Base-by-base conservation (phyloP, 2,329 filamentous ascomycete genomes). In the Erysiphe neolycopersici region DNA sequence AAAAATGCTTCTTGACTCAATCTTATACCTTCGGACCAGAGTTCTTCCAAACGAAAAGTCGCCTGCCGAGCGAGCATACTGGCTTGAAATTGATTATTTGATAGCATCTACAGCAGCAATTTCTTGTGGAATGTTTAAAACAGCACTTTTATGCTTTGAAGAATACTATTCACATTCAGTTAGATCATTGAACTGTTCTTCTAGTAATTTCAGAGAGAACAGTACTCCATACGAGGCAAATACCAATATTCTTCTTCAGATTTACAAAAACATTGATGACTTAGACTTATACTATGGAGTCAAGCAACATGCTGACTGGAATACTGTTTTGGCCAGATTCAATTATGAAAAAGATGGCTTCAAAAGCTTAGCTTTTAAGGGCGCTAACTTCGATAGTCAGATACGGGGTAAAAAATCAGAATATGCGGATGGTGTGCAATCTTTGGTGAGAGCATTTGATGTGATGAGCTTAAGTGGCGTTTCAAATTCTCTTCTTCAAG, bases 261-360 rank as follows among this genome's bases (percentile, higher is more conserved):
- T 98, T 2, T 98, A 89, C 57, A 79, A 82, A 55, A 87, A 82
- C 47, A 79, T 98, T 40, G 85, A 94, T 54, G 91, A 99, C 53
- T 87, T 85, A 1, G 89, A 99, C 58, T 78, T 84, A 0, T 98
- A 92, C 58, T 98, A 98, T 55, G 91, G 89, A 4, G 68, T 94
- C 8, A 72, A 81, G 37, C 79, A 91, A 58, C 71, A 72, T 36
- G 71, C 83, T 6, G 84, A 75, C 45, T 61, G 98, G 14, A 65
- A 70, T 14, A 82, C 78, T 11, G 78, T 95, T 1, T 64, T 95
- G 46, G 71, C 78, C 42, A 76, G 81, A 10, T 67, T 95, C 4
- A 83, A 93, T 50, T 87, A 94, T 55, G 89, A 98, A 60, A 76
- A 76, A 42, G 78, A 92, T 51, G 85, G 85, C 0, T 66, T 76